These are phyloP conservation scores for Aaosphaeria pasadenensis DNA, from an alignment of 2,329 filamentous ascomycete genomes.

Conservation along the genomic window DNA sequence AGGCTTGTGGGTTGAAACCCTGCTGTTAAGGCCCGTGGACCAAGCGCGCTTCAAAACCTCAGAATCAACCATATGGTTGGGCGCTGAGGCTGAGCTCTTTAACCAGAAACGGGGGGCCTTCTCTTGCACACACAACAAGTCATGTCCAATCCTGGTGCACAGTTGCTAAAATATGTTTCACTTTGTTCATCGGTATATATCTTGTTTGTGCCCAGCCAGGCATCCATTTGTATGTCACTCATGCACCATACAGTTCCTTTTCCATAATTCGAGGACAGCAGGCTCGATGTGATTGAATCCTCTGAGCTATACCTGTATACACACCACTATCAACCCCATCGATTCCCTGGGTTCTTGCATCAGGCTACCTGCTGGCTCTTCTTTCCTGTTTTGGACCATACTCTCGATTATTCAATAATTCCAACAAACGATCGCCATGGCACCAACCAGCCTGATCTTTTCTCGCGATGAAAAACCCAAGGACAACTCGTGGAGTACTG, in stretches of 20 bases:
- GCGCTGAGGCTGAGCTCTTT: constrained; percentile 25
- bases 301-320: not conserved
- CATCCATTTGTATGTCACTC: constrained; percentile 6
- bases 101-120: constrained; percentile 21
- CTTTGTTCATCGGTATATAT: constrained; percentile 23
- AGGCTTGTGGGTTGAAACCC: constrained; percentile 4
- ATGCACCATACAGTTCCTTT: constrained; percentile 2
- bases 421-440: constrained; percentile 3
- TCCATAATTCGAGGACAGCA: not conserved
- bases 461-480: constrained; percentile 6
- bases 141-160: constrained; percentile 11
- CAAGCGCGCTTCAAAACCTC: constrained; percentile 2
- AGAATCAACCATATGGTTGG: constrained; percentile 17
- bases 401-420: not conserved
- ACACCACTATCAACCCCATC: not conserved
- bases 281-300: constrained; percentile 3
- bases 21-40: not conserved
- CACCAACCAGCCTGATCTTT: constrained; percentile 24
- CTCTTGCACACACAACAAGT: constrained; percentile 12
- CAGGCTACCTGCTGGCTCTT: not conserved
- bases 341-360: not conserved
- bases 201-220: constrained; percentile 12
- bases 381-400: constrained; percentile 1
- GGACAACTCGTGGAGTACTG: constrained; percentile 14
- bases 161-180: constrained; percentile 9